Percentiles rank a stretch among this genome's conserved stretches.
Evolutionary conservation across 805 yeast species (phyloP).

Genomic region (Yamadazyma kitorensis): DNA sequence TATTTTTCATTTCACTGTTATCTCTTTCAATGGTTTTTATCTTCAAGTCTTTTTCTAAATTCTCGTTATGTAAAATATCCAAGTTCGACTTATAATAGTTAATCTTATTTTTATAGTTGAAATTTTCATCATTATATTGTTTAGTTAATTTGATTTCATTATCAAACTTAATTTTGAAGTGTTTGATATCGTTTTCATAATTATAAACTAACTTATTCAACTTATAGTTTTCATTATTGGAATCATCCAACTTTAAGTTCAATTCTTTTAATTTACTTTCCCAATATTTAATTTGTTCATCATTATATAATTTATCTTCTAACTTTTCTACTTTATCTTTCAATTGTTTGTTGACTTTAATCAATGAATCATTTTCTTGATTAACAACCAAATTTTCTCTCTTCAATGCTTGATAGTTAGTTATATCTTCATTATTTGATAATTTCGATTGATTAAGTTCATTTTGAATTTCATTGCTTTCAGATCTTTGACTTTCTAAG

Average conservation of each 20-base stretch:
- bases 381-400: slow-evolving; percentile 53
- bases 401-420: slow-evolving; percentile 37
- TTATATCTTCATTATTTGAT: slow-evolving; percentile 25
- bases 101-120: slow-evolving; percentile 51
- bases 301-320: slow-evolving; percentile 47
- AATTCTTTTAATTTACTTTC: slow-evolving; percentile 50
- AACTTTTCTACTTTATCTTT: slow-evolving; percentile 41
- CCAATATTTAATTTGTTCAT: slow-evolving; percentile 62
- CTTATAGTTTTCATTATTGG: slow-evolving; percentile 48
- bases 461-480: slow-evolving; percentile 28
- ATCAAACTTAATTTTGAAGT: slow-evolving; percentile 49
- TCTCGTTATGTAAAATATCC: slow-evolving; percentile 38
- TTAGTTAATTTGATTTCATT: slow-evolving; percentile 50
- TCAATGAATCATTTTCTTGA: slow-evolving; percentile 68
- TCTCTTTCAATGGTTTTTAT: slow-evolving; percentile 54
- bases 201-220: slow-evolving; percentile 48
- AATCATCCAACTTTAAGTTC: slow-evolving; percentile 47
- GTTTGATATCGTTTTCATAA: slow-evolving; percentile 53
- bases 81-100: slow-evolving; percentile 36
- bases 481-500: slow-evolving; percentile 30
- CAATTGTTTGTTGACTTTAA: slow-evolving; percentile 52
- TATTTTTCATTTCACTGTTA: slow-evolving; percentile 52
- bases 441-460: slow-evolving; percentile 34
- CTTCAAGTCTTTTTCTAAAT: slow-evolving; percentile 42
- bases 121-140: slow-evolving; percentile 57